Percentiles rank a stretch among this genome's conserved stretches.
These are phyloP conservation scores for Termitomyces sp. DNA, from an alignment of 768 basidiomycete genomes.

Conservation along the genomic window DNA sequence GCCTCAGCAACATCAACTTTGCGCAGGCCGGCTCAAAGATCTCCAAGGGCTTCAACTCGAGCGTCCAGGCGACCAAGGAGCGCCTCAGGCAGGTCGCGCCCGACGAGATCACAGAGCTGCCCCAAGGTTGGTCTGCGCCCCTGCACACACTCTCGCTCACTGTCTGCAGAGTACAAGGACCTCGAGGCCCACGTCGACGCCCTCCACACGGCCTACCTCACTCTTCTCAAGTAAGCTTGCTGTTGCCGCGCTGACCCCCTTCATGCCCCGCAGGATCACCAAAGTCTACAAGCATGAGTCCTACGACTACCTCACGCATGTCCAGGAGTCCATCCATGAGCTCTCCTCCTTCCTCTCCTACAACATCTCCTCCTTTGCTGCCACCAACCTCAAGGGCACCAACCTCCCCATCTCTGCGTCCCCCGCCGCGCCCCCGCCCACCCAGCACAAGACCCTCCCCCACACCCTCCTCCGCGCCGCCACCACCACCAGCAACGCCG, in stretches of 20 bases:
- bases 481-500: conserved; percentile 47
- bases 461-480: conserved; percentile 59
- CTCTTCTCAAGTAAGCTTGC: conserved; percentile 66
- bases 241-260: neutral
- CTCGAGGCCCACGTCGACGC: conserved; percentile 95
- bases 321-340: conserved; percentile 36
- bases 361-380: conserved; percentile 80
- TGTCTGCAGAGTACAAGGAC: conserved; percentile 82
- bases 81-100: conserved; percentile 83
- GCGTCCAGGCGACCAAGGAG: conserved; percentile 85
- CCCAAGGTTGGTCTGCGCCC: conserved; percentile 55
- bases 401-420: conserved; percentile 71
- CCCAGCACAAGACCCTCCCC: conserved; percentile 71
- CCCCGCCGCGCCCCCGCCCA: conserved; percentile 49
- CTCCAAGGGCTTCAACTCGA: conserved; percentile 40
- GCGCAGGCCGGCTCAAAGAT: too few relatives aligned
- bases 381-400: conserved; percentile 84
- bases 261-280: conserved; percentile 56
- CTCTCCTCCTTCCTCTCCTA: conserved; percentile 67
- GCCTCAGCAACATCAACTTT: too few relatives aligned
- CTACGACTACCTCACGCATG: conserved; percentile 87
- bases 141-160: neutral
- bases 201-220: conserved; percentile 71
- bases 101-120: conserved; percentile 93
- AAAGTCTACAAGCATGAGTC: conserved; percentile 86